Evolutionary conservation across 1,284 basidiomycete genomes (phyloP).

Genomic region (Austroboletus rostrupii): DNA sequence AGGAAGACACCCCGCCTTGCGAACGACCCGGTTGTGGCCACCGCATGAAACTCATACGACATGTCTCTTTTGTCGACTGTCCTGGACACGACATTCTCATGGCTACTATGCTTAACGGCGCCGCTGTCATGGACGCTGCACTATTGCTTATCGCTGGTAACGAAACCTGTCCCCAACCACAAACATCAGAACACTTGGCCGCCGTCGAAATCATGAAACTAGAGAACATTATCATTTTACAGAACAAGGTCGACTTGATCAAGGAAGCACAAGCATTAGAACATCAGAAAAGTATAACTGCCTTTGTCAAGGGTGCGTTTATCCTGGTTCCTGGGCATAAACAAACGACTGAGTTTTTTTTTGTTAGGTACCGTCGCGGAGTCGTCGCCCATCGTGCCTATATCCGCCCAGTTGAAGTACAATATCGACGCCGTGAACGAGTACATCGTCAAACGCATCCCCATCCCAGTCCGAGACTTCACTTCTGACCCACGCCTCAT

Average conservation of each 20-base stretch:
- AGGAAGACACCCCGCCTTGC: conserved; percentile 91
- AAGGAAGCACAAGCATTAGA: conserved; percentile 88
- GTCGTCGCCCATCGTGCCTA: conserved; percentile 95
- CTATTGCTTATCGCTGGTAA: conserved; percentile 94
- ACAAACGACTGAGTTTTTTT: background rate
- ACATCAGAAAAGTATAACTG: conserved; percentile 89
- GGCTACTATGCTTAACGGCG: conserved; percentile 99
- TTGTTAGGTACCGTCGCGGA: conserved; percentile 88
- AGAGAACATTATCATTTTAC: conserved; percentile 96
- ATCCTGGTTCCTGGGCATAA: background rate
- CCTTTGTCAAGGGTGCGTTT: conserved; percentile 84
- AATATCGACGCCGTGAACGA: conserved; percentile 99
- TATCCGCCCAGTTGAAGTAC: conserved; percentile 97
- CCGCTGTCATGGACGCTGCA: conserved; percentile 99
- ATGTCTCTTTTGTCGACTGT: conserved; percentile 97
- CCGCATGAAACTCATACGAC: conserved; percentile 87
- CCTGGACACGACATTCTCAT: conserved; percentile 96
- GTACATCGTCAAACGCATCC: conserved; percentile 96
- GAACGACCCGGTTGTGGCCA: conserved; percentile 90
- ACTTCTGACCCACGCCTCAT: conserved; percentile 88
- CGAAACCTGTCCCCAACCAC: conserved; percentile 98
- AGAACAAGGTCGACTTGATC: conserved; percentile 96
- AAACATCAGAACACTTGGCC: conserved; percentile 97
- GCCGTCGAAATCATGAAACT: conserved; percentile 99
- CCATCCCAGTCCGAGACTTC: conserved; percentile 93